Base-by-base conservation (phyloP, 2,329 filamentous ascomycete genomes). In the Rutstroemia sp. region DNA sequence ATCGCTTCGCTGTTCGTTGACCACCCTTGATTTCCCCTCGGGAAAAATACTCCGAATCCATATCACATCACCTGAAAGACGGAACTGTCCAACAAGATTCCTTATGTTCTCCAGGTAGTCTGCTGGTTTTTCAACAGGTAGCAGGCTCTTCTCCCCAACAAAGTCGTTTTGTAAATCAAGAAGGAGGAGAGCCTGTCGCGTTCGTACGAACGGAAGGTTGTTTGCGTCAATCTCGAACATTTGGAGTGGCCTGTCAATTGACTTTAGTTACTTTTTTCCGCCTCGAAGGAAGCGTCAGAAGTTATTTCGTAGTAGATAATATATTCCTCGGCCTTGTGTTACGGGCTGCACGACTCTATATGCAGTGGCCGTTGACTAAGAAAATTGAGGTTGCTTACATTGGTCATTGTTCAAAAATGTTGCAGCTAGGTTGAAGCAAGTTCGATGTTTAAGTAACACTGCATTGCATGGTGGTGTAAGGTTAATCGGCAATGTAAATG, bases 81-180 rank as follows among this genome's bases (percentile, higher is more conserved):
- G 88, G 66, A 97, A 96, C 16, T 80, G 80, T 10, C 80, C 79
- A 44, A 86, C 84, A 2, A 97, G 75, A 6, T 78, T 72, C 19
- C 83, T 74, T 44, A 91, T 80, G 27, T 81, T 82, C 41, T 86
- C 77, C 46, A 94, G 70, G 60, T 92, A 89, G 9, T 82, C 81
- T 4, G 79, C 72, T 3, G 84, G 82, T 45, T 82, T 78, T 38
- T 75, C 75, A 51, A 92, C 81, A 12, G 83, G 79, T 19, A 96
- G 72, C 25, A 83, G 80, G 54, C 88, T 87, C 51, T 82, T 78
- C 1, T 81, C 73, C 6, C 82, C 78, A 57, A 95, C 74, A 66
- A 97, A 96, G 70, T 96, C 92, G 65, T 95, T 90, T 68, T 97
- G 94, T 38, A 95, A 81, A 66, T 96, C 92, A 61, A 96, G 78